Evolutionary conservation across 768 basidiomycete species (phyloP).

Genomic region (Amanita thiersii): DNA sequence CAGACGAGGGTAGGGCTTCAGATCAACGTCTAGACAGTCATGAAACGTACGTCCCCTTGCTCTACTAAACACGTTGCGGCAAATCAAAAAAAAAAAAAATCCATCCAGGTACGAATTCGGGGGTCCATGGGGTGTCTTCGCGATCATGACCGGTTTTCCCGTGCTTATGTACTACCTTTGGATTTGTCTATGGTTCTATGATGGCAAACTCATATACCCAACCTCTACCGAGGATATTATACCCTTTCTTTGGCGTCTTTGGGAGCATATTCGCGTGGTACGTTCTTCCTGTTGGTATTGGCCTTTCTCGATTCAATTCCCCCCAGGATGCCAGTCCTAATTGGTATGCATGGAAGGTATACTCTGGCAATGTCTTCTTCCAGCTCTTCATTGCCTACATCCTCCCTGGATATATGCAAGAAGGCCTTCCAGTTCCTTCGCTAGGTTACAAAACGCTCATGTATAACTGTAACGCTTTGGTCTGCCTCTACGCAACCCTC

Average conservation of each 20-base stretch:
- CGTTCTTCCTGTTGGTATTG: slow-evolving; percentile 5
- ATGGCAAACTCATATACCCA: slow-evolving; percentile 73
- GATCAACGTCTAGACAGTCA: slow-evolving; percentile 74
- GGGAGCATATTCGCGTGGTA: slow-evolving; percentile 76
- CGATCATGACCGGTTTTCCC: slow-evolving; percentile 94
- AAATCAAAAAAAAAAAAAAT: background rate
- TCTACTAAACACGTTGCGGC: background rate
- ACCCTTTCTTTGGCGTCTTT: slow-evolving; percentile 79
- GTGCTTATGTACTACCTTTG: slow-evolving; percentile 97
- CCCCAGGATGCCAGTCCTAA: slow-evolving; percentile 87
- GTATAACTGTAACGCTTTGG: slow-evolving; percentile 95
- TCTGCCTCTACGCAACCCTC: slow-evolving; percentile 78
- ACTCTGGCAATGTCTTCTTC: slow-evolving; percentile 79
- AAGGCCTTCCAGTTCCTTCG: slow-evolving; percentile 94
- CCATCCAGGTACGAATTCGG: slow-evolving; percentile 85
- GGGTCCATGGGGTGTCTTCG: slow-evolving; percentile 82
- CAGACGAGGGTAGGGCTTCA: slow-evolving; percentile 64
- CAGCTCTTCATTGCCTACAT: slow-evolving; percentile 87
- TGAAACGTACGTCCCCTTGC: slow-evolving; percentile 32
- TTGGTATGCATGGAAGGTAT: slow-evolving; percentile 81
- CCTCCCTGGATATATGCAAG: slow-evolving; percentile 88
- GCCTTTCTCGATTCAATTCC: background rate
- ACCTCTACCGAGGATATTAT: slow-evolving; percentile 57
- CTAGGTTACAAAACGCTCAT: slow-evolving; percentile 85
- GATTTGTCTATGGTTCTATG: slow-evolving; percentile 96